Conservation (phyloP, 306 rosid species). For the Glycine tomentella region DNA sequence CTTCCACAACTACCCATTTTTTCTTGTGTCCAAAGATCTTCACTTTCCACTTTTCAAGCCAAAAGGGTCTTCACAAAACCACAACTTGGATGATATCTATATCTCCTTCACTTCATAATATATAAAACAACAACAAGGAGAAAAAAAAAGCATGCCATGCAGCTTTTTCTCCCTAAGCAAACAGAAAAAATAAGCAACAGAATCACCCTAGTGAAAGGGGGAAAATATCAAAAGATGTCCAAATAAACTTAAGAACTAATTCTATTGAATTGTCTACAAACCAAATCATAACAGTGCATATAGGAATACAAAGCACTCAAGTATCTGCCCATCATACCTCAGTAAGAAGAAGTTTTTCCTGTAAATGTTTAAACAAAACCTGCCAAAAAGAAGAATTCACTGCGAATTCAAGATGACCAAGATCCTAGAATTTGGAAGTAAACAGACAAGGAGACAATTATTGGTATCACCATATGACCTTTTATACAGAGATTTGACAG, state of each 20-base stretch:
- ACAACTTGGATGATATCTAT: too few species aligned
- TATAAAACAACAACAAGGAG: too few species aligned
- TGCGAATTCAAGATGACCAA: slow-evolving; percentile 27
- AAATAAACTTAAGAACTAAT: slow-evolving; percentile 12
- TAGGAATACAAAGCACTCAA: slow-evolving; percentile 41
- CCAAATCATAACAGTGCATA: slow-evolving; percentile 23
- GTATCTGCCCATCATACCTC: slow-evolving; percentile 68
- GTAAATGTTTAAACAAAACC: slow-evolving; percentile 94
- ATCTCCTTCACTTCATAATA: neutral
- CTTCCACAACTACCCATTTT: slow-evolving; percentile 67
- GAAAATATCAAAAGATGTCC: slow-evolving; percentile 39
- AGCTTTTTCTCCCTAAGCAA: neutral
- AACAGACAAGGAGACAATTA: slow-evolving; percentile 18
- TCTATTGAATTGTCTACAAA: slow-evolving; percentile 35
- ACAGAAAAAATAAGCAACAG: neutral
- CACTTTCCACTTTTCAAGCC: slow-evolving; percentile 16
- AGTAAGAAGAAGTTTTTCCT: slow-evolving; percentile 88
- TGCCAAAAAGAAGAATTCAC: slow-evolving; percentile 61
- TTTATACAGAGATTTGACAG: slow-evolving; percentile 16
- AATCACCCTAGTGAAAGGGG: slow-evolving; percentile 46
- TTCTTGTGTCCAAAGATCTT: neutral
- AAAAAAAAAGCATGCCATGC: neutral
- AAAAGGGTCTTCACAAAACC: slow-evolving; percentile 38
- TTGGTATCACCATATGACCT: slow-evolving; percentile 19
- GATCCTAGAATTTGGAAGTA: slow-evolving; percentile 18